A percentile compares a stretch with the other conserved stretches of the same genome.
Evolutionary conservation across 805 yeast species (phyloP).

Genomic region (Kuraishia ogatae): DNA sequence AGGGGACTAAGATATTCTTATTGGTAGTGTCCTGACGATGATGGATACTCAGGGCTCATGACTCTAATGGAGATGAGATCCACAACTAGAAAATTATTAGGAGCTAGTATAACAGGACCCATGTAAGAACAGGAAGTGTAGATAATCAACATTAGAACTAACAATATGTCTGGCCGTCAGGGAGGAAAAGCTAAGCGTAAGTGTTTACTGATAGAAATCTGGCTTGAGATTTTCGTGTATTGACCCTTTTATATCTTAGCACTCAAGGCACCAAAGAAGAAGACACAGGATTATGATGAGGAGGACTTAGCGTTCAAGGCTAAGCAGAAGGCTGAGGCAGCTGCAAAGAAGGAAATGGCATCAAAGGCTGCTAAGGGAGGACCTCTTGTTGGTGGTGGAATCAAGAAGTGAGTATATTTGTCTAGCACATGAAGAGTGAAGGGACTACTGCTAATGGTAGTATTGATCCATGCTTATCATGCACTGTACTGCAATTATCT

Average conservation of each 20-base stretch:
- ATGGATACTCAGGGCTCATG: no score
- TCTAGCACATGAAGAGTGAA: background rate
- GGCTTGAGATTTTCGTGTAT: background rate
- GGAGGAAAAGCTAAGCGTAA: slow-evolving; percentile 92
- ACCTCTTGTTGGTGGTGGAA: slow-evolving; percentile 89
- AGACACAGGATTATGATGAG: slow-evolving; percentile 66
- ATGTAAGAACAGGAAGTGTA: no score
- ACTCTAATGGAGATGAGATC: no score
- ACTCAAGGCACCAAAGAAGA: slow-evolving; percentile 77
- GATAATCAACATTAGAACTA: no score
- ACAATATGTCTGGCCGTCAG: slow-evolving; percentile 29
- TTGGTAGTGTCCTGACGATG: no score
- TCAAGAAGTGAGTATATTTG: slow-evolving; percentile 63
- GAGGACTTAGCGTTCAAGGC: slow-evolving; percentile 88
- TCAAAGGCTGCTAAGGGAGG: slow-evolving; percentile 84
- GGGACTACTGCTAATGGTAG: background rate
- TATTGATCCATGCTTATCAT: no score
- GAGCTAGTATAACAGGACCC: no score
- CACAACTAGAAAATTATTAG: no score
- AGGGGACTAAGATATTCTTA: no score
- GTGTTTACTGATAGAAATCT: slow-evolving; percentile 12
- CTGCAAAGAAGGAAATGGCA: slow-evolving; percentile 86
- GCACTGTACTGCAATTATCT: no score
- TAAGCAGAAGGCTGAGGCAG: slow-evolving; percentile 91
- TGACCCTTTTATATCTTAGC: slow-evolving; percentile 21